Evolutionary conservation across 2,329 filamentous ascomycete species (phyloP).

Genomic region (Eutypa lata): DNA sequence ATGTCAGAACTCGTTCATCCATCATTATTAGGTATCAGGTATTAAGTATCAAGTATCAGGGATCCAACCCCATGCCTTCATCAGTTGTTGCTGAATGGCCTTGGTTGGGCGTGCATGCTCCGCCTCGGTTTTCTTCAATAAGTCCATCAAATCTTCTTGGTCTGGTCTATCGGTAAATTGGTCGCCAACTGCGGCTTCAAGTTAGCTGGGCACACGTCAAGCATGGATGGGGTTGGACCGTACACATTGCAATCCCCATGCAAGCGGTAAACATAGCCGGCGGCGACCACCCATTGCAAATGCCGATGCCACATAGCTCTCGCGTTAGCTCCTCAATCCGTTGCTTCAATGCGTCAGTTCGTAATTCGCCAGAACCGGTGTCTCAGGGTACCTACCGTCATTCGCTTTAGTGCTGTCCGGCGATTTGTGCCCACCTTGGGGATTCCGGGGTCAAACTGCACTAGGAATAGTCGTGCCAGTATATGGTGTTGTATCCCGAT

Average conservation of each 20-base stretch:
- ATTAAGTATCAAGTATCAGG: constrained; percentile 17
- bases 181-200: constrained; percentile 38
- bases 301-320: constrained; percentile 55
- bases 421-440: constrained; percentile 44
- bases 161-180: constrained; percentile 43
- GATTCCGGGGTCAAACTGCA: constrained; percentile 52
- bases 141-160: constrained; percentile 45
- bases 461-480: constrained; percentile 54
- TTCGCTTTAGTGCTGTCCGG: constrained; percentile 32
- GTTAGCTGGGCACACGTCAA: constrained; percentile 4
- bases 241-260: constrained; percentile 54
- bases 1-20: not conserved
- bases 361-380: not conserved
- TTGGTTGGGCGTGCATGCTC: constrained; percentile 52
- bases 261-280: constrained; percentile 55
- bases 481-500: constrained; percentile 60
- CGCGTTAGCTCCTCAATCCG: constrained; percentile 46
- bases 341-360: constrained; percentile 29
- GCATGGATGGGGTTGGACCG: constrained; percentile 4
- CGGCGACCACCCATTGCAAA: constrained; percentile 53
- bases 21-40: constrained; percentile 19
- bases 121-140: constrained; percentile 44
- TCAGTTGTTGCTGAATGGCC: constrained; percentile 43
- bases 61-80: constrained; percentile 47
- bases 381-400: constrained; percentile 33